These are phyloP conservation scores for Peribolospora kevripleyi DNA, from an alignment of 768 basidiomycete genomes.

Conservation along the genomic window DNA sequence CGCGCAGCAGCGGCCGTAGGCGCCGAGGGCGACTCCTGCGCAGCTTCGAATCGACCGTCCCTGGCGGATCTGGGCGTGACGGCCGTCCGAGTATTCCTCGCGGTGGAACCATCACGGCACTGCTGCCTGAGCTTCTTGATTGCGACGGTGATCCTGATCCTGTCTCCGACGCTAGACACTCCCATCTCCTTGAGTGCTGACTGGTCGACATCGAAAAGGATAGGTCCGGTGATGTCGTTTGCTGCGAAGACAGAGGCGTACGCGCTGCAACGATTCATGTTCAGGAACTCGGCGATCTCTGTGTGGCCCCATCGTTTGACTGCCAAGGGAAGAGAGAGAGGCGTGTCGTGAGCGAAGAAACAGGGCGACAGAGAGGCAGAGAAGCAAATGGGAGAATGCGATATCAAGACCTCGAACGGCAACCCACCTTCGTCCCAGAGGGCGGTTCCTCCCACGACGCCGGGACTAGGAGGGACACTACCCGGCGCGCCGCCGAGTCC, in stretches of 20 bases:
- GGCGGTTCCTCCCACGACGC: too few relatives aligned
- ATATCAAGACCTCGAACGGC: too few relatives aligned
- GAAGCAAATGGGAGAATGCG: too few relatives aligned
- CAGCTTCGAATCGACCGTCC: neutral
- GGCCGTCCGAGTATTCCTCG: conserved; percentile 2
- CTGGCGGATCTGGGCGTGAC: neutral
- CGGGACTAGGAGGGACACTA: too few relatives aligned
- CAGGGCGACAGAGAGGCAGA: too few relatives aligned
- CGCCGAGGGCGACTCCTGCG: neutral
- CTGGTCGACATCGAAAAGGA: conserved; percentile 78
- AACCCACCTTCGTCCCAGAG: too few relatives aligned
- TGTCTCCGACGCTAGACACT: conserved; percentile 62
- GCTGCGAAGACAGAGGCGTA: conserved; percentile 39
- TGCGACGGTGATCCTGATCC: conserved; percentile 61
- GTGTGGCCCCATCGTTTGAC: too few relatives aligned
- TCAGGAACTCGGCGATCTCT: too few relatives aligned
- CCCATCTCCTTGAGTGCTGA: conserved; percentile 71
- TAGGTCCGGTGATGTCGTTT: conserved; percentile 79
- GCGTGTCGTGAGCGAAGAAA: too few relatives aligned
- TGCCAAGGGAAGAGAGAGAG: too few relatives aligned
- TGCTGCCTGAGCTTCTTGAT: conserved; percentile 43
- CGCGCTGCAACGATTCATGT: conserved; percentile 45
- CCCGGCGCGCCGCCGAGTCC: too few relatives aligned
- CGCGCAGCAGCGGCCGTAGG: too few relatives aligned
- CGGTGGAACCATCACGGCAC: conserved; percentile 24